A percentile compares a stretch with the other conserved stretches of the same genome.
Conservation (phyloP, 2,329 filamentous ascomycete genomes). For the Dactylellina haptotyla region DNA sequence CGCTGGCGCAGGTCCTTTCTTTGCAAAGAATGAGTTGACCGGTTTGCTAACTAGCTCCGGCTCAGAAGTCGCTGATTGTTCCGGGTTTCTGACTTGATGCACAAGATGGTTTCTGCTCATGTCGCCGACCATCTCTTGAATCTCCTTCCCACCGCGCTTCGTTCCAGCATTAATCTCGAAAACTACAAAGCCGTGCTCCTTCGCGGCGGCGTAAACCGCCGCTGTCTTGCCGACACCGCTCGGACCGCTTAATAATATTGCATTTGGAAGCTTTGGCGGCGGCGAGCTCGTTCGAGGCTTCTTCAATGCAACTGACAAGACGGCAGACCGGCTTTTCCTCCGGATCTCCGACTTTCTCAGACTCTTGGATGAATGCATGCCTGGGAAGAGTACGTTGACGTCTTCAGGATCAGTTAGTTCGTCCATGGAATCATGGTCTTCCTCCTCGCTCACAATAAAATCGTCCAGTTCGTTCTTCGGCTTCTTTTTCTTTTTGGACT, state of each 20-base stretch:
- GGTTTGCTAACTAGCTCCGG: conserved; percentile 59
- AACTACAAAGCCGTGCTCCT: conserved; percentile 89
- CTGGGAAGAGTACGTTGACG: conserved; percentile 61
- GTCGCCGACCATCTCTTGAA: conserved; percentile 90
- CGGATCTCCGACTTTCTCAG: conserved; percentile 66
- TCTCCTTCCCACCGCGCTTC: conserved; percentile 85
- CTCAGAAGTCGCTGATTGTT: conserved; percentile 55
- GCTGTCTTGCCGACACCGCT: conserved; percentile 93
- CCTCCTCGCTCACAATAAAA: conserved; percentile 81
- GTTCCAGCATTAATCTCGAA: conserved; percentile 92
- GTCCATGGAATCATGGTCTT: conserved; percentile 76
- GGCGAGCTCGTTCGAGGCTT: conserved; percentile 62
- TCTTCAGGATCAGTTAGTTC: conserved; percentile 73
- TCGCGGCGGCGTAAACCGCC: conserved; percentile 88
- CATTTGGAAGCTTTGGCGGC: conserved; percentile 71
- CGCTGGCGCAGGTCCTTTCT: conserved; percentile 61
- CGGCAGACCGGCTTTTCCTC: conserved; percentile 56
- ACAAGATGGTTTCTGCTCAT: conserved; percentile 97
- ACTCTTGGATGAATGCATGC: conserved; percentile 61
- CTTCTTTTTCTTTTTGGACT: conserved; percentile 64
- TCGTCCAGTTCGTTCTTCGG: conserved; percentile 75
- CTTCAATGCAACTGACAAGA: conserved; percentile 15
- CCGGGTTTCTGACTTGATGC: conserved; percentile 63
- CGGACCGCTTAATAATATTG: conserved; percentile 87
- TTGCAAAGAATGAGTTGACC: conserved; percentile 81